Base-by-base conservation (phyloP, 192 early-diverging fungal species). In the Podochytrium sp. region DNA sequence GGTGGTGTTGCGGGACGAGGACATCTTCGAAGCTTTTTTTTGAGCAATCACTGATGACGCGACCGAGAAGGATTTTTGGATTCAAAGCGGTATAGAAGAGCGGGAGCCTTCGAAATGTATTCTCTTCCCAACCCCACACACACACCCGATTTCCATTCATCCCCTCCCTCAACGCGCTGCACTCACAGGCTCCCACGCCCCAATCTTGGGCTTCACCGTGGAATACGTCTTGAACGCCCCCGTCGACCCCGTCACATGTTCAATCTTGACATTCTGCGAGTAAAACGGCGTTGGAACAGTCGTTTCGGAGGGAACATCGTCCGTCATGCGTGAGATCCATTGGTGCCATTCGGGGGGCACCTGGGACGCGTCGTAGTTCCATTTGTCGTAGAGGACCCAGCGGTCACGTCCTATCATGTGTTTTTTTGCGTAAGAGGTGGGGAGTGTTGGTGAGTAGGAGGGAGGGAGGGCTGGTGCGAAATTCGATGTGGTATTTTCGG, bases 261-360 rank as follows among this genome's bases (percentile, higher is more conserved):
- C 83, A 14, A 43, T 10, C 39, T 79, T 70, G 25, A 29, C 25
- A 14, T 20, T 2, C n/a, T 70, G 65, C 0, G 64, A 30, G 76
- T 75, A 85, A 74, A 83, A 84, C 23, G 86, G 76, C 29, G 35
- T 79, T n/a, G 79, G 80, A 30, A 84, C 29, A n/a, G 78, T 82
- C 35, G 71, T 27, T 10, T 74, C 71, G 20, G 50, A 69, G 16
- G 86, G 84, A 18, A 82, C 38, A 47, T 87, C 86, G 73, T 87
- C 86, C 20, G 86, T 84, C 37, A 84, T 76, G 57, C 69, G 76
- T 58, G 80, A 79, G 23, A 87, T 73, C 86, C 86, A 87, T 53
- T 85, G 83, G 73, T 87, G 83, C 85, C 86, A 87, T 81, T 87
- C 81, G 14, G 86, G 78, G 7, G 84, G 81, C 27, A 87, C 79